A percentile compares a stretch with the other conserved stretches of the same genome.
Evolutionary conservation across 257 asterid genomes (phyloP).

Genomic region (Handroanthus guayacan): DNA sequence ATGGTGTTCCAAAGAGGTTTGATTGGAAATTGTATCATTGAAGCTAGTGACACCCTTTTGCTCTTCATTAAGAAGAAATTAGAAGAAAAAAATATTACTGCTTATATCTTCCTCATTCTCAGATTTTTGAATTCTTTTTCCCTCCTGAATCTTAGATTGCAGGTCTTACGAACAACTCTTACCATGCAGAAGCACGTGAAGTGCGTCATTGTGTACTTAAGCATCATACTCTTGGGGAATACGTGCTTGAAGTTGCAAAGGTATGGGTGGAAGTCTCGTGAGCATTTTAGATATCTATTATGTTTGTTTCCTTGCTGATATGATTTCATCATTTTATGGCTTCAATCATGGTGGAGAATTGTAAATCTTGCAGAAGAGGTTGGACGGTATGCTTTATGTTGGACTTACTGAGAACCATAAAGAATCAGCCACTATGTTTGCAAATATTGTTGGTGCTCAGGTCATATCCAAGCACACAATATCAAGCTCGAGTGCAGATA

Average conservation of each 20-base stretch:
- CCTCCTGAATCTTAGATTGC: constrained; percentile 50
- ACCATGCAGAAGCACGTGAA: constrained; percentile 73
- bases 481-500: constrained; percentile 48
- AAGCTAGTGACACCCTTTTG: constrained; percentile 9
- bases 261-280: constrained; percentile 46
- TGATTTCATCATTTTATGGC: constrained; percentile 33
- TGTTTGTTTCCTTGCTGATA: constrained; percentile 25
- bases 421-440: constrained; percentile 93
- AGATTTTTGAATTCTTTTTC: constrained; percentile 1
- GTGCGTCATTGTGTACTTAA: constrained; percentile 87
- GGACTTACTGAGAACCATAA: constrained; percentile 94
- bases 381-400: constrained; percentile 87
- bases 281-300: constrained; percentile 18
- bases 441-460: constrained; percentile 91
- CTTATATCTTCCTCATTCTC: constrained; percentile 12
- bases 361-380: constrained; percentile 83
- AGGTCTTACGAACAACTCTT: constrained; percentile 96
- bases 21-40: constrained; percentile 24
- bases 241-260: constrained; percentile 95
- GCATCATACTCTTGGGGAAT: constrained; percentile 72
- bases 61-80: constrained; percentile 19
- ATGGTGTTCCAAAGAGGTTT: constrained; percentile 8
- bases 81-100: constrained; percentile 13
- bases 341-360: constrained; percentile 46
- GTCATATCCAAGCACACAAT: constrained; percentile 72